Conservation (phyloP, 345 rosid genomes). For the Euphorbia lathyris region DNA sequence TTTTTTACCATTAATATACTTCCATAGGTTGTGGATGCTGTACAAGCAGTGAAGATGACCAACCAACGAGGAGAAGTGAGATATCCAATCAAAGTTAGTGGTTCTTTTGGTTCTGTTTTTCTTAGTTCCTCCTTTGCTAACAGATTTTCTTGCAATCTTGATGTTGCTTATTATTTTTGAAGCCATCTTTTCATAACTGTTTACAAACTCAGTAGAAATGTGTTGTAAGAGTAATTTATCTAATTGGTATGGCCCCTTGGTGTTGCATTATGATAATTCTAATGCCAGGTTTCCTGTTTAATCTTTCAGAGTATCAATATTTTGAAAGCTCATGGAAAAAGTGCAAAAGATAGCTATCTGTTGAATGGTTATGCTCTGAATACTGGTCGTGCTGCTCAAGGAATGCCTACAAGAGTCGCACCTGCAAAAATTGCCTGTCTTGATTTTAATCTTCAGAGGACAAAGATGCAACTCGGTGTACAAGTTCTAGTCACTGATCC, state of each 20-base stretch:
- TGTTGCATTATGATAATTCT: not conserved
- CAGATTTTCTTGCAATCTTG: not conserved
- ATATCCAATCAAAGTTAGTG: constrained; percentile 94
- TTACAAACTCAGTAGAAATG: not conserved
- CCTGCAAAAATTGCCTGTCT: constrained; percentile 94
- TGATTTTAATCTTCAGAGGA: constrained; percentile 94
- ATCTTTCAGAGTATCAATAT: constrained; percentile 67
- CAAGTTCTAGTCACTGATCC: constrained; percentile 94
- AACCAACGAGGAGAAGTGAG: constrained; percentile 80
- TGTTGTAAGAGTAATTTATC: not conserved
- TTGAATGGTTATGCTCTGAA: constrained; percentile 91
- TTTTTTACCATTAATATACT: too few relatives aligned
- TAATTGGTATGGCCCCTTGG: not conserved
- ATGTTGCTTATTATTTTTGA: not conserved
- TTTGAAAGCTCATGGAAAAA: constrained; percentile 94
- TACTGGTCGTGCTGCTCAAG: constrained; percentile 97
- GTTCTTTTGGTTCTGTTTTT: not conserved
- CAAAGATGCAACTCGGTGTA: constrained; percentile 94
- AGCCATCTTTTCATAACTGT: not conserved
- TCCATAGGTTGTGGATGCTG: too few relatives aligned
- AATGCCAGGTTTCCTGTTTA: constrained; percentile 7
- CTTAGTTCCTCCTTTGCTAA: constrained; percentile 6
- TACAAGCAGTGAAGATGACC: constrained; percentile 86
- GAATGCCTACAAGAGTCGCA: constrained; percentile 87
- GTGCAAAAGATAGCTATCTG: constrained; percentile 87